A percentile compares a stretch with the other conserved stretches of the same genome.
phyloP scores from a whole-genome alignment of 768 basidiomycete genomes.

The Rhodocollybia butyracea region DNA sequence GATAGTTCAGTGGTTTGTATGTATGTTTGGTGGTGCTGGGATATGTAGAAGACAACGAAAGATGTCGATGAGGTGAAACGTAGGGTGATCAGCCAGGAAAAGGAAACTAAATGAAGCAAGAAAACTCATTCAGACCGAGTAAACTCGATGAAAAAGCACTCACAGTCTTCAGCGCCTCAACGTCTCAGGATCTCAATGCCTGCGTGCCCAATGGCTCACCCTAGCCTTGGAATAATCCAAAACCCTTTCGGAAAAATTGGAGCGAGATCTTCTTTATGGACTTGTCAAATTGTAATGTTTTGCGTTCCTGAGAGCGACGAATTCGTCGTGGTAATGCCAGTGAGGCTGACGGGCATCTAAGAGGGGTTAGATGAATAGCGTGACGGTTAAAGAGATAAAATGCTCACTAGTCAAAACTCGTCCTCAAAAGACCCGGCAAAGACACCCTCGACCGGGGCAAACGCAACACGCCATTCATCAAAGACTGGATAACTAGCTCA shows the following conservation, averaged over 20 bases:
- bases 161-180: conserved; percentile 29
- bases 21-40: too few relatives aligned
- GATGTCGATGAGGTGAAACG: too few relatives aligned
- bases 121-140: too few relatives aligned
- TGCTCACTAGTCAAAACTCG: conserved; percentile 64
- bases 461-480: conserved; percentile 60
- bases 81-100: conserved; percentile 31
- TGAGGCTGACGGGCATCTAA: conserved; percentile 46
- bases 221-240: conserved; percentile 42
- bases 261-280: conserved; percentile 67
- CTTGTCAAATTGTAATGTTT: conserved; percentile 53
- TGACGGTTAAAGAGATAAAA: conserved; percentile 57
- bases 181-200: conserved; percentile 16
- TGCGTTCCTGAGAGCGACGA: conserved; percentile 53
- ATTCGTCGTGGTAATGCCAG: conserved; percentile 64
- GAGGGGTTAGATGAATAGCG: conserved; percentile 18
- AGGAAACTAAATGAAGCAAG: conserved; percentile 19
- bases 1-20: too few relatives aligned
- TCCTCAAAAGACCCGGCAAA: conserved; percentile 74
- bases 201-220: conserved; percentile 18
- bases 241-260: conserved; percentile 67
- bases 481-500: conserved; percentile 53
- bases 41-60: too few relatives aligned
- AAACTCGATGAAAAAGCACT: conserved; percentile 13
- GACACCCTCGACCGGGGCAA: conserved; percentile 69